Conservation (phyloP, 768 basidiomycete genomes). For the Kwoniella europaea region DNA sequence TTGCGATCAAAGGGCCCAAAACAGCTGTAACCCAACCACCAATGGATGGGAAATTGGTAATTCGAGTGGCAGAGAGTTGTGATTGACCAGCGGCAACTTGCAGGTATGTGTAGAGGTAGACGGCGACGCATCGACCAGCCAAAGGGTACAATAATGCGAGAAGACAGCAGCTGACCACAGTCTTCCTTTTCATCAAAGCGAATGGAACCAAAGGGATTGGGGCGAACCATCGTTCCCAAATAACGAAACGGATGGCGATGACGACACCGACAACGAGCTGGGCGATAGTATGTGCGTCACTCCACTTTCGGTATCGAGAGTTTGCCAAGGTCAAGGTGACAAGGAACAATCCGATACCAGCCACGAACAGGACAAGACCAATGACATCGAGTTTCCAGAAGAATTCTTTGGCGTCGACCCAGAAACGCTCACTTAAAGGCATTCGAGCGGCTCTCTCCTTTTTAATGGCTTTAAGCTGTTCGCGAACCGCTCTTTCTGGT, state of each 20-base stretch:
- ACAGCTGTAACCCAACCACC: slow-evolving; percentile 39
- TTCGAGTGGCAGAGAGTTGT: slow-evolving; percentile 31
- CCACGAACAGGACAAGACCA: slow-evolving; percentile 53
- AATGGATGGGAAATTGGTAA: slow-evolving; percentile 35
- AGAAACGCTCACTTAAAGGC: slow-evolving; percentile 3
- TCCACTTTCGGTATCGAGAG: slow-evolving; percentile 47
- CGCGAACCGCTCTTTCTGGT: slow-evolving; percentile 8
- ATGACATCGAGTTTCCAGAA: slow-evolving; percentile 58
- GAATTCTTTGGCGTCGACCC: slow-evolving; percentile 19
- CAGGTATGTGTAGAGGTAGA: slow-evolving; percentile 43
- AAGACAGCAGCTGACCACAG: slow-evolving; percentile 50
- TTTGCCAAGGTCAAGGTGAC: slow-evolving; percentile 56
- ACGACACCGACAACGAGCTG: slow-evolving; percentile 47
- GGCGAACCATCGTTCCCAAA: slow-evolving; percentile 53
- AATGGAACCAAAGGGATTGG: slow-evolving; percentile 55
- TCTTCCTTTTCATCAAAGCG: slow-evolving; percentile 47
- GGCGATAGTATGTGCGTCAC: slow-evolving; percentile 53
- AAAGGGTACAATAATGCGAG: slow-evolving; percentile 53
- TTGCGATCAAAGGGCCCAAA: slow-evolving; percentile 36
- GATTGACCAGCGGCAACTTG: slow-evolving; percentile 42
- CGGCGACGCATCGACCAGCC: slow-evolving; percentile 38
- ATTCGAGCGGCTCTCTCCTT: slow-evolving; percentile 8
- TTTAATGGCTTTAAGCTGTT: slow-evolving; percentile 32
- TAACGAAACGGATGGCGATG: slow-evolving; percentile 39
- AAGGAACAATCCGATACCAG: slow-evolving; percentile 53